Percentiles rank a stretch among this genome's conserved stretches.
phyloP scores from a whole-genome alignment of 2,329 filamentous ascomycete genomes.

The Salinomyces thailandicus region DNA sequence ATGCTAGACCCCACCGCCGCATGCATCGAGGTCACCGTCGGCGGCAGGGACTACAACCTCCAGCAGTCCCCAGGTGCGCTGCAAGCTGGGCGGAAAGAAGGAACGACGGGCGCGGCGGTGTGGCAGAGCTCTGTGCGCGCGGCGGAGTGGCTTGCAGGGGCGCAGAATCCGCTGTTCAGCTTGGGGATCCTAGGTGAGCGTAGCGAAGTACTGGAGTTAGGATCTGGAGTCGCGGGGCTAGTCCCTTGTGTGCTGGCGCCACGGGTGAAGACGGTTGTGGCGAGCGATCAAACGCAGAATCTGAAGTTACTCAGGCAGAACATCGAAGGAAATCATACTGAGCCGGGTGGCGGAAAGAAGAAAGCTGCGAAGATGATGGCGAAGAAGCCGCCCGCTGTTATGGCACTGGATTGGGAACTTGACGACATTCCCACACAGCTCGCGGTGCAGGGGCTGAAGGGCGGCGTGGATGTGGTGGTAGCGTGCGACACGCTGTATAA shows the following conservation, averaged over 20 bases:
- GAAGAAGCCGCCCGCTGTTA: background rate
- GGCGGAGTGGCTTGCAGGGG: slow-evolving; percentile 63
- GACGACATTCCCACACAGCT: slow-evolving; percentile 37
- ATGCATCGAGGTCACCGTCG: slow-evolving; percentile 45
- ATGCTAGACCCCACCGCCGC: slow-evolving; percentile 66
- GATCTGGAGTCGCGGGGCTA: slow-evolving; percentile 76
- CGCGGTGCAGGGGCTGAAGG: slow-evolving; percentile 36
- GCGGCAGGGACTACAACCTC: slow-evolving; percentile 60
- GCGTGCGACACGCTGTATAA: slow-evolving; percentile 97
- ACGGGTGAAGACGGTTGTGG: slow-evolving; percentile 54
- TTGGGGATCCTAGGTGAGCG: slow-evolving; percentile 41
- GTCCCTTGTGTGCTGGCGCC: slow-evolving; percentile 59
- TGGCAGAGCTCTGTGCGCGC: slow-evolving; percentile 86
- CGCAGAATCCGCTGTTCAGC: slow-evolving; percentile 53
- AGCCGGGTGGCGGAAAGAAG: background rate
- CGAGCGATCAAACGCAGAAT: slow-evolving; percentile 85
- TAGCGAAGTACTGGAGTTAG: slow-evolving; percentile 67
- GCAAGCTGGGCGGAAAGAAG: slow-evolving; percentile 60
- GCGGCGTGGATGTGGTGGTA: slow-evolving; percentile 47
- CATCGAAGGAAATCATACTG: slow-evolving; percentile 49
- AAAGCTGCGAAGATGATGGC: background rate
- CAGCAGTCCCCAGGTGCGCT: slow-evolving; percentile 76
- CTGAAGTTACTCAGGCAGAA: slow-evolving; percentile 67
- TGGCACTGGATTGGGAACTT: slow-evolving; percentile 69
- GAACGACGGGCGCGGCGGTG: slow-evolving; percentile 68